Percentiles rank a stretch among this genome's conserved stretches.
These are phyloP conservation scores for Athelia sp. DNA, from an alignment of 1,284 basidiomycete species.

Conservation along the genomic window DNA sequence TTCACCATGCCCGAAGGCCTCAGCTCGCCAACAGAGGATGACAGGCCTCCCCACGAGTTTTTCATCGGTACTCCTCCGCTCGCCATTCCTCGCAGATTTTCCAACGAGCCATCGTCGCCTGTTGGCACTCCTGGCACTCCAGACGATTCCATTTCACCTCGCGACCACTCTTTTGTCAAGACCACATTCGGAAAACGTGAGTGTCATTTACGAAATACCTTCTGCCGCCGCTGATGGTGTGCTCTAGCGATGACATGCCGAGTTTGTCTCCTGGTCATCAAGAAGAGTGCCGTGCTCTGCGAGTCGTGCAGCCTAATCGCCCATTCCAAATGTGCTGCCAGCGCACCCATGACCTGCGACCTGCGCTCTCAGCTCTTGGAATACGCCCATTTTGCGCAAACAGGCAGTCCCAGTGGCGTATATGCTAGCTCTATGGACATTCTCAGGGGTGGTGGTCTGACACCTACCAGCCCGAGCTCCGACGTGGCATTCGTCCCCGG, in stretches of 20 bases:
- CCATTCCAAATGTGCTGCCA: slow-evolving; percentile 73
- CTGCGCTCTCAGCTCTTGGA: slow-evolving; percentile 70
- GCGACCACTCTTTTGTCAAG: slow-evolving; percentile 84
- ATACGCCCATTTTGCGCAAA: slow-evolving; percentile 70
- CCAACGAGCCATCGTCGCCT: slow-evolving; percentile 33
- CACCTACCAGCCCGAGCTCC: slow-evolving; percentile 41
- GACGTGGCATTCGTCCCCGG: slow-evolving; percentile 48
- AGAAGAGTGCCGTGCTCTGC: slow-evolving; percentile 86
- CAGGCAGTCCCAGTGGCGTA: slow-evolving; percentile 45
- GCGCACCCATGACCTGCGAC: slow-evolving; percentile 79
- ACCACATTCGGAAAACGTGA: slow-evolving; percentile 89
- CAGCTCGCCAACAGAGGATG: slow-evolving; percentile 31
- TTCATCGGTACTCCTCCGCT: slow-evolving; percentile 21
- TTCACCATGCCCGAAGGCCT: slow-evolving; percentile 42
- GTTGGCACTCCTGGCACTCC: slow-evolving; percentile 26
- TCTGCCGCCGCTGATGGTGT: too few species aligned
- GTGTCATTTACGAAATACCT: too few species aligned
- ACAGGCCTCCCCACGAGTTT: slow-evolving; percentile 23
- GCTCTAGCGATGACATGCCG: slow-evolving; percentile 78
- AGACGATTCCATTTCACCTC: slow-evolving; percentile 43
- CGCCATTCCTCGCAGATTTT: slow-evolving; percentile 28
- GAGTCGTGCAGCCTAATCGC: slow-evolving; percentile 87
- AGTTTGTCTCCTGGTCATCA: slow-evolving; percentile 77
- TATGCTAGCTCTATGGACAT: slow-evolving; percentile 50
- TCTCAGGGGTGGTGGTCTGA: slow-evolving; percentile 29